Base-by-base conservation (phyloP, 371 early-diverging fungal species). In the Coemansia sp. region DNA sequence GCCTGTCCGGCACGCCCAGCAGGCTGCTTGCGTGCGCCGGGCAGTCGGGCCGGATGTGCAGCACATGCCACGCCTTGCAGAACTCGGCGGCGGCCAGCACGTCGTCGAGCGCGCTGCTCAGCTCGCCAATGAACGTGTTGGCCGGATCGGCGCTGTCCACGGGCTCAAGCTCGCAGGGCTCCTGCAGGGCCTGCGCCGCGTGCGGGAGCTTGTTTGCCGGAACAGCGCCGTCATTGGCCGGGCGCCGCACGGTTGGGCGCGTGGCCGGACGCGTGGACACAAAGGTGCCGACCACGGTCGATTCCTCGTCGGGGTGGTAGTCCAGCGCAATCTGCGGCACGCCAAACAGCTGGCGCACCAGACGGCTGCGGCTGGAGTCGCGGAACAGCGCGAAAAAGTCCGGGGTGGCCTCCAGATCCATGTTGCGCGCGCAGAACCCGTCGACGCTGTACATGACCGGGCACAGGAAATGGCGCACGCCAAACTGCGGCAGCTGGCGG, bases 331-430 rank as follows among this genome's bases (percentile, higher is more conserved):
- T 65, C 59, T 65, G 70, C 11, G 61, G 30, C 11, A 60, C 54
- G 40, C 64, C 58, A 63, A 89, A 88, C 34, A 90, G 65, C 31
- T 81, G 79, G 49, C 79, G 80, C 16, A 89, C 80, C 61, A 90
- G 86, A 4, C 69, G 69, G 65, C 88, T 88, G 68, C 82, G 70
- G 49, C 79, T 87, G 3, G 91, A 85, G 39, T 86, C 91, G n/a
- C 87, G 80, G 69, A 94, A 90, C 36, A 94, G 72, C 26, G 88
- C 81, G 7, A 94, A 84, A 78, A 95, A 93, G 75, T 96, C 95
- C 16, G 92, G 84, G 35, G 86, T 82, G 43, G 93, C 77, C 30
- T 82, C 63, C 38, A 67, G 69, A 55, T 91, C 92, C 53, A 80
- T 75, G 77, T 94, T 93, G 65, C 79, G 70, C n/a, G 84, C 87